Percentiles rank a stretch among this genome's conserved stretches.
These are phyloP conservation scores for Talaromyces wortmannii DNA, from an alignment of 495 filamentous ascomycete genomes.

Conservation along the genomic window DNA sequence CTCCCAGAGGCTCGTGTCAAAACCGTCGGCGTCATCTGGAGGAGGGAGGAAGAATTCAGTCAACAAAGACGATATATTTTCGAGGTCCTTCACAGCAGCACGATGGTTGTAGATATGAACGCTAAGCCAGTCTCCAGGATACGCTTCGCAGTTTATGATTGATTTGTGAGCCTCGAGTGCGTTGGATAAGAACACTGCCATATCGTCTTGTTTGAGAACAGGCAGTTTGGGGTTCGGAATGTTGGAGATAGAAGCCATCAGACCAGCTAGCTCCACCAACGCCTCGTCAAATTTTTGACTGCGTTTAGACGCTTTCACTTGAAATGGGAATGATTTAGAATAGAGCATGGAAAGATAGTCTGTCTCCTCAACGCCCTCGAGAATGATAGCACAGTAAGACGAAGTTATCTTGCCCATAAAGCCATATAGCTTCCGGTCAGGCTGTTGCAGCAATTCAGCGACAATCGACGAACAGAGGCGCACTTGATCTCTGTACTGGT, in stretches of 20 bases:
- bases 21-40: conserved; percentile 86
- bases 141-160: conserved; percentile 83
- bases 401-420: conserved; percentile 88
- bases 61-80: conserved; percentile 72
- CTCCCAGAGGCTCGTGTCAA: conserved; percentile 92
- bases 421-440: conserved; percentile 73
- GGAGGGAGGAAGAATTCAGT: conserved; percentile 73
- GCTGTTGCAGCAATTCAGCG: conserved; percentile 69
- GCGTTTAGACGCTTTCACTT: conserved; percentile 56
- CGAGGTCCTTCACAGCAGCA: conserved; percentile 80
- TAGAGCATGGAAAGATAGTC: conserved; percentile 78
- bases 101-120: conserved; percentile 93
- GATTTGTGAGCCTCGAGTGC: conserved; percentile 74
- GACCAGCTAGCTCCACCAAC: conserved; percentile 79
- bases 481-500: conserved; percentile 89
- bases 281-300: conserved; percentile 75
- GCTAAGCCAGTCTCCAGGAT: conserved; percentile 85
- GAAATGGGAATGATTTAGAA: conserved; percentile 86
- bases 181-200: conserved; percentile 66
- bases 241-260: conserved; percentile 74
- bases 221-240: conserved; percentile 44
- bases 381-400: conserved; percentile 74
- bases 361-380: conserved; percentile 55
- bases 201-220: conserved; percentile 66
- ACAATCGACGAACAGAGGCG: conserved; percentile 87